Evolutionary conservation across 2,329 filamentous ascomycete species (phyloP).

Genomic region (Escovopsis weberi): DNA sequence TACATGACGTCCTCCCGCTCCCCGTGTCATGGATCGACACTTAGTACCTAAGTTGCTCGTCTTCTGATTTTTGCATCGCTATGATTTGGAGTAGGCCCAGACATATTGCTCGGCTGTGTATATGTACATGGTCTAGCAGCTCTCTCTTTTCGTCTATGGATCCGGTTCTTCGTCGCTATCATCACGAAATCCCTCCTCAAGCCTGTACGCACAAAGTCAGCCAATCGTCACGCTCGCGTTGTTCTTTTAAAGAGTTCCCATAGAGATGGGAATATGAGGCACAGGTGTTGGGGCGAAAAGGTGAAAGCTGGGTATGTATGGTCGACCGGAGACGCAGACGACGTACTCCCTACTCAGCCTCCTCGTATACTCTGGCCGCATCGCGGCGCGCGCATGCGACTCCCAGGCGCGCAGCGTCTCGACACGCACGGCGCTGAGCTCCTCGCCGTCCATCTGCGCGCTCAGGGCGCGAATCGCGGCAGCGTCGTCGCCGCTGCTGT

Average conservation of each 20-base stretch:
- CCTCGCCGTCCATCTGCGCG: constrained; percentile 47
- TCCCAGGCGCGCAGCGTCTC: constrained; percentile 28
- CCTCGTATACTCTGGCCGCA: constrained; percentile 33
- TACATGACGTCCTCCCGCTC: no score
- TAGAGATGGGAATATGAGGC: not conserved
- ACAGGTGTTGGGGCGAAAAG: not conserved
- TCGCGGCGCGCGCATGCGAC: constrained; percentile 14
- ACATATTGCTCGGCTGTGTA: no score
- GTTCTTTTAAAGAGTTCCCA: not conserved
- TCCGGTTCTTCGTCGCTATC: constrained; percentile 26
- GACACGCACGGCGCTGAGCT: constrained; percentile 46
- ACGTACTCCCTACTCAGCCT: constrained; percentile 60
- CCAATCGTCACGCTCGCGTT: no score
- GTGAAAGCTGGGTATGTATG: not conserved
- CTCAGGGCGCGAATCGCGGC: constrained; percentile 32
- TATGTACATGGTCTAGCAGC: not conserved
- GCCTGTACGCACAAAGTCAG: constrained; percentile 13
- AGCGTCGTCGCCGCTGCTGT: constrained; percentile 19
- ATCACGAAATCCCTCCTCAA: constrained; percentile 43
- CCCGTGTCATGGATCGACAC: no score
- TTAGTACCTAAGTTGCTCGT: no score
- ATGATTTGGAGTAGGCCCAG: no score
- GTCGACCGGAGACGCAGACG: not conserved
- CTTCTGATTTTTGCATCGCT: no score
- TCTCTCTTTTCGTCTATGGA: not conserved